Percentiles rank a stretch among this genome's conserved stretches.
Conservation (phyloP, 768 basidiomycete species). For the Lentinula sp. region DNA sequence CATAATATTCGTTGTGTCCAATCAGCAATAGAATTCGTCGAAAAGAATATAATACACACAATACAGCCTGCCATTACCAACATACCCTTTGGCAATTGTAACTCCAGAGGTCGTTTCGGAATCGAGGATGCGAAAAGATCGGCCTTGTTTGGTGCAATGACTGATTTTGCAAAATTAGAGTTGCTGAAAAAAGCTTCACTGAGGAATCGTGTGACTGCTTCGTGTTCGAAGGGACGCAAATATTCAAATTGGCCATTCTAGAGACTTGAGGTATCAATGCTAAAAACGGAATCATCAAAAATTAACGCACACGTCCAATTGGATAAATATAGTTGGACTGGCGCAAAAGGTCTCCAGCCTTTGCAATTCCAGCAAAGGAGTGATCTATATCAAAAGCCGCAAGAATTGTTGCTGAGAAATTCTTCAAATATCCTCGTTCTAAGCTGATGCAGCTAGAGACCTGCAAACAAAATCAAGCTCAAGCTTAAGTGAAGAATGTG, state of each 20-base stretch:
- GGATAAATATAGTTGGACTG: not conserved
- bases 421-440: not conserved
- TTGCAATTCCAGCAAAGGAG: not conserved
- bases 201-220: not conserved
- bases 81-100: not conserved
- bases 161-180: not conserved
- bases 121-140: not conserved
- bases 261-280: not conserved
- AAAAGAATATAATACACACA: not conserved
- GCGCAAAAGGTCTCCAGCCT: not conserved
- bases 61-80: not conserved
- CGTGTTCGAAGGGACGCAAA: not conserved
- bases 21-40: not conserved
- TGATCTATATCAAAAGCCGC: not conserved
- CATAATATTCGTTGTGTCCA: not conserved
- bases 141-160: not conserved
- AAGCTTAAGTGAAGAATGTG: not conserved
- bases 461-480: not conserved
- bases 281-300: not conserved
- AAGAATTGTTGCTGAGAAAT: not conserved
- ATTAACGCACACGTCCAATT: not conserved
- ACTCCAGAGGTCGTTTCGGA: not conserved
- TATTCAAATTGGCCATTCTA: not conserved
- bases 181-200: not conserved
- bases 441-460: not conserved